Percentiles rank a stretch among this genome's conserved stretches.
phyloP scores from a whole-genome alignment of 139 green algal genomes.

The Volvox reticuliferus region DNA sequence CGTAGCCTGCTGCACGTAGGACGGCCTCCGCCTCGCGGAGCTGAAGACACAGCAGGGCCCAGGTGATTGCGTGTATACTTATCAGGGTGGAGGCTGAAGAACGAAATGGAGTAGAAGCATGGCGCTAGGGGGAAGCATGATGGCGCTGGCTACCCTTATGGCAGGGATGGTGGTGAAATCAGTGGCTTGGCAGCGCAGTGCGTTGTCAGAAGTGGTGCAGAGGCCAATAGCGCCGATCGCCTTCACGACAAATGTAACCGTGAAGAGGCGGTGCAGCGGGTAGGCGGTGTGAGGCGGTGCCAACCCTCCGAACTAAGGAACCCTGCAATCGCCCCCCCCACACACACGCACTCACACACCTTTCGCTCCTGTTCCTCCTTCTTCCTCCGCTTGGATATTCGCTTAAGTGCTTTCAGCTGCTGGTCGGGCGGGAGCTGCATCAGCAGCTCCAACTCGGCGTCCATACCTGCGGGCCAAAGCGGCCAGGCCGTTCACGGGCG shows the following conservation, averaged over 20 bases:
- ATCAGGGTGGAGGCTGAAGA: background rate
- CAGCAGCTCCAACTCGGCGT: constrained; percentile 33
- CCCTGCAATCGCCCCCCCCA: background rate
- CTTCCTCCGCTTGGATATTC: constrained; percentile 25
- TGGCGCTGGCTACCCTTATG: background rate
- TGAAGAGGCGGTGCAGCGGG: too few species aligned
- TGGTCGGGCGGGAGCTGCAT: constrained; percentile 37
- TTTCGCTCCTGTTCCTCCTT: constrained; percentile 48
- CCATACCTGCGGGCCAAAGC: background rate
- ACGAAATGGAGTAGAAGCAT: background rate
- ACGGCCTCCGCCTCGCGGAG: constrained; percentile 35
- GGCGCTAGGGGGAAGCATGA: background rate
- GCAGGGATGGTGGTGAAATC: background rate
- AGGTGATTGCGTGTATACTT: too few species aligned
- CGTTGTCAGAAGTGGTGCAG: too few species aligned
- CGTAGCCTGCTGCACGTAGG: constrained; percentile 37
- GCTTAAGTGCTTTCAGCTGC: constrained; percentile 42
- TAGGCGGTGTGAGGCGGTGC: background rate
- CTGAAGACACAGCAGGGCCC: background rate
- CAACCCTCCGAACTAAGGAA: background rate
- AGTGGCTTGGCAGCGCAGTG: too few species aligned
- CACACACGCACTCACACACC: background rate
- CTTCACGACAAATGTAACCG: too few species aligned
- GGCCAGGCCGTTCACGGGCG: too few species aligned
- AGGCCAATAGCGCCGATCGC: too few species aligned